A percentile compares a stretch with the other conserved stretches of the same genome.
phyloP scores from a whole-genome alignment of 1,284 basidiomycete genomes.

The Marasmius tenuissimus region DNA sequence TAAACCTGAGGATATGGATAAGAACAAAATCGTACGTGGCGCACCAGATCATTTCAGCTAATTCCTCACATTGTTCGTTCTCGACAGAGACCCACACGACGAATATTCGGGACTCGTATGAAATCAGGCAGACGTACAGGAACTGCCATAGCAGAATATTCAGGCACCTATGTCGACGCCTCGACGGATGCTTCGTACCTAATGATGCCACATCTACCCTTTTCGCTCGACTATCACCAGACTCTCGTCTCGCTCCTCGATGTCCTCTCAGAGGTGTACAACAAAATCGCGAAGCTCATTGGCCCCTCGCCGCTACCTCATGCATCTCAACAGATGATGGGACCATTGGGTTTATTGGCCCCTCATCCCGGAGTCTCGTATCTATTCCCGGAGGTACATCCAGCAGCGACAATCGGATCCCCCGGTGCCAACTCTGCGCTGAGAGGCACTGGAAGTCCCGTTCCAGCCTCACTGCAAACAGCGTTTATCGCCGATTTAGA shows the following conservation, averaged over 20 bases:
- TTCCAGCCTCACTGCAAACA: slow-evolving; percentile 30
- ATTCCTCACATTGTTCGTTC: slow-evolving; percentile 8
- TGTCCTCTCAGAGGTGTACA: slow-evolving; percentile 83
- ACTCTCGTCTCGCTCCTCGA: slow-evolving; percentile 83
- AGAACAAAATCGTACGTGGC: slow-evolving; percentile 67
- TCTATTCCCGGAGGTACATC: slow-evolving; percentile 49
- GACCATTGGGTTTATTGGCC: slow-evolving; percentile 67
- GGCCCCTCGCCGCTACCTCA: slow-evolving; percentile 73
- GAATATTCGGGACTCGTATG: slow-evolving; percentile 53
- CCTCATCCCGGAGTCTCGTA: slow-evolving; percentile 83
- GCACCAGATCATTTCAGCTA: not conserved
- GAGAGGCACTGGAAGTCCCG: slow-evolving; percentile 17
- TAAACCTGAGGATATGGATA: slow-evolving; percentile 74
- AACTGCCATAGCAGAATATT: slow-evolving; percentile 57
- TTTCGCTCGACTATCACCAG: slow-evolving; percentile 84
- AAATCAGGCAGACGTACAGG: slow-evolving; percentile 44
- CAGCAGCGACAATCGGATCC: slow-evolving; percentile 1
- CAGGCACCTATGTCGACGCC: slow-evolving; percentile 57
- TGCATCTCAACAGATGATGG: slow-evolving; percentile 70
- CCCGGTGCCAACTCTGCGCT: slow-evolving; percentile 16
- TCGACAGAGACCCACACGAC: slow-evolving; percentile 31
- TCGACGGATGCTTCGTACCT: slow-evolving; percentile 68
- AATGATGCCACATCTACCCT: slow-evolving; percentile 80
- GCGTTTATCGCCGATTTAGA: not conserved
- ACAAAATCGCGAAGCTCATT: slow-evolving; percentile 77